phyloP scores from a whole-genome alignment of 306 rosid species.

The Alnus rubra region DNA sequence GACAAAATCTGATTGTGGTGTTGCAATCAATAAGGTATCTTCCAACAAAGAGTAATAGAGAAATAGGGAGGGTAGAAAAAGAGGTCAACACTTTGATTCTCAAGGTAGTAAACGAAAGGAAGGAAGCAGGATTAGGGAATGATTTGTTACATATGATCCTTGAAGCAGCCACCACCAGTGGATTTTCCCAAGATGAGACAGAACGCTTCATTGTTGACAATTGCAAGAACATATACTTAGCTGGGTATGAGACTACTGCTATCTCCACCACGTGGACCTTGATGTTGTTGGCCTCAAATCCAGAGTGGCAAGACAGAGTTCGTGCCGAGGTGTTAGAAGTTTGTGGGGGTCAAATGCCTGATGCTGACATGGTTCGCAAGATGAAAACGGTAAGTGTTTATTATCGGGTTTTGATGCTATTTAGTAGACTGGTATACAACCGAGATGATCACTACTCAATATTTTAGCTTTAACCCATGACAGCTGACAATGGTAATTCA shows the following conservation, averaged over 20 bases:
- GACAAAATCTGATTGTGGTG: neutral
- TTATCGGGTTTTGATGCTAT: no score
- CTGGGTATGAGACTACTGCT: constrained; percentile 48
- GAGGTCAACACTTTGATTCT: constrained; percentile 41
- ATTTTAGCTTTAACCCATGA: neutral
- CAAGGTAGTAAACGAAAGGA: constrained; percentile 29
- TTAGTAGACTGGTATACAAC: no score
- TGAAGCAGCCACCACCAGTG: constrained; percentile 32
- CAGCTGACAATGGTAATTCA: constrained; percentile 36
- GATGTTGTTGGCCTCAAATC: constrained; percentile 49
- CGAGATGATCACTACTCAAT: no score
- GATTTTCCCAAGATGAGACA: constrained; percentile 8
- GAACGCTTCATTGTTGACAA: constrained; percentile 34
- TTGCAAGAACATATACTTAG: constrained; percentile 44
- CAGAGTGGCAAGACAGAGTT: constrained; percentile 44
- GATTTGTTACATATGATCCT: constrained; percentile 39
- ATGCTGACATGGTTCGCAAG: constrained; percentile 37
- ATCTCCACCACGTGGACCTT: constrained; percentile 43
- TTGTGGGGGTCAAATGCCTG: constrained; percentile 29
- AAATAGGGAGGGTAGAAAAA: constrained; percentile 45
- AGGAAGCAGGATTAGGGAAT: constrained; percentile 8
- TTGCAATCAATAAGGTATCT: constrained; percentile 26
- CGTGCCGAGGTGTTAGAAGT: constrained; percentile 36
- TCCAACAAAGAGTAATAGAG: constrained; percentile 54
- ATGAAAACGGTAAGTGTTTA: constrained; percentile 35